Evolutionary conservation across 129 eudicot genomes (phyloP).

Genomic region (Smallanthus sonchifolius): DNA sequence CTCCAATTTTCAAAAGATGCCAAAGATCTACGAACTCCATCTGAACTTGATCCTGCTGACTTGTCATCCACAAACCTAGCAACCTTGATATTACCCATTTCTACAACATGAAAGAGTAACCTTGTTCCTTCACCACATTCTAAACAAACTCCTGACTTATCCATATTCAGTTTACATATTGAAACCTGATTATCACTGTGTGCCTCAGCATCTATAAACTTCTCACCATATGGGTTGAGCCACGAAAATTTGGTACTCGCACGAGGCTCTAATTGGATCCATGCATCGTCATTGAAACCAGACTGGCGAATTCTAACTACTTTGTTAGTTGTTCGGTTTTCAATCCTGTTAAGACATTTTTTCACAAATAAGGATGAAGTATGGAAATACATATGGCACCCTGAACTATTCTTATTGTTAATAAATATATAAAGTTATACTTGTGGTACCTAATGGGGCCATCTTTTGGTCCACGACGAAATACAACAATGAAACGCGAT

Average conservation of each 20-base stretch:
- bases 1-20: constrained; percentile 48
- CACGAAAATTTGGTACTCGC: constrained; percentile 70
- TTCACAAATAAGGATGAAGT: constrained; percentile 8
- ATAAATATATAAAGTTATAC: neutral
- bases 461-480: constrained; percentile 65
- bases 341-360: constrained; percentile 49
- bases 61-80: constrained; percentile 60
- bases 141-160: constrained; percentile 45
- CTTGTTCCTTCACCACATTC: constrained; percentile 40
- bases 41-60: constrained; percentile 24
- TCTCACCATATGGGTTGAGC: constrained; percentile 87
- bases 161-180: constrained; percentile 51
- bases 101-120: constrained; percentile 59
- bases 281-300: constrained; percentile 67
- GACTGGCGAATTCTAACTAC: constrained; percentile 67
- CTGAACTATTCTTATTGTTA: neutral
- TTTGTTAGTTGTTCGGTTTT: constrained; percentile 71
- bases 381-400: neutral
- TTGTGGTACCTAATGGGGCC: constrained; percentile 78
- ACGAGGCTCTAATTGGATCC: constrained; percentile 60
- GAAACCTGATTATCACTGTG: constrained; percentile 24
- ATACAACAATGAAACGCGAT: constrained; percentile 85
- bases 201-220: constrained; percentile 52
- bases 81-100: constrained; percentile 62
- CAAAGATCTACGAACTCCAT: constrained; percentile 38